phyloP scores from a whole-genome alignment of 805 yeast genomes.

The Candida pseudoglaebosa region DNA sequence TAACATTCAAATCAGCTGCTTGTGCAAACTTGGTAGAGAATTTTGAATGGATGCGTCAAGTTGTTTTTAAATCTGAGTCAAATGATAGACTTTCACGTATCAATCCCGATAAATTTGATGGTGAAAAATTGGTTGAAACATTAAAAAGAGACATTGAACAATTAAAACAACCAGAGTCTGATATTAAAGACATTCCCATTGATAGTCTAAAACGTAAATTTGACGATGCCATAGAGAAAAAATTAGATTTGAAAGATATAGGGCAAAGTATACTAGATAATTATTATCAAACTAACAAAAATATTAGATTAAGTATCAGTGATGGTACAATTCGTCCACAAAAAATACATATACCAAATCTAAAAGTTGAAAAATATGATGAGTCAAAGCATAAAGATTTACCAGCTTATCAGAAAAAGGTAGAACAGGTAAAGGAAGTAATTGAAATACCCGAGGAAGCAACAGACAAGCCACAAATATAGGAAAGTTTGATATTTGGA shows the following conservation, averaged over 20 bases:
- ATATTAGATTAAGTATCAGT: constrained; percentile 14
- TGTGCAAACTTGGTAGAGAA: constrained; percentile 35
- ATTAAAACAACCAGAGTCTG: not conserved
- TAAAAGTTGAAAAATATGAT: constrained; percentile 18
- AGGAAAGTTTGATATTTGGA: not conserved
- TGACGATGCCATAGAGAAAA: constrained; percentile 13
- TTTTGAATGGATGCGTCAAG: constrained; percentile 27
- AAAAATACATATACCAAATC: constrained; percentile 9
- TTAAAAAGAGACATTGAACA: constrained; percentile 21
- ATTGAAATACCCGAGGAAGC: constrained; percentile 3
- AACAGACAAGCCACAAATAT: not conserved
- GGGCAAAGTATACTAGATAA: constrained; percentile 12
- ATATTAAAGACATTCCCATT: constrained; percentile 3
- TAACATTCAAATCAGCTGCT: constrained; percentile 38
- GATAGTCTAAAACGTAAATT: constrained; percentile 9
- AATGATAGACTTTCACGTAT: constrained; percentile 13
- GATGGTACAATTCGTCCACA: constrained; percentile 4
- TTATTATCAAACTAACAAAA: constrained; percentile 14
- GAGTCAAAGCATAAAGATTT: not conserved
- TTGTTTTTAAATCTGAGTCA: constrained; percentile 16
- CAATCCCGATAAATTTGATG: constrained; percentile 15
- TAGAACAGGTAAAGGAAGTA: not conserved
- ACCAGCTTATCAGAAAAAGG: not conserved
- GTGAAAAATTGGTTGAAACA: constrained; percentile 11
- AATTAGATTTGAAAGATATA: constrained; percentile 13